Conservation (phyloP, 2,329 filamentous ascomycete species). For the Diaporthe sp. region DNA sequence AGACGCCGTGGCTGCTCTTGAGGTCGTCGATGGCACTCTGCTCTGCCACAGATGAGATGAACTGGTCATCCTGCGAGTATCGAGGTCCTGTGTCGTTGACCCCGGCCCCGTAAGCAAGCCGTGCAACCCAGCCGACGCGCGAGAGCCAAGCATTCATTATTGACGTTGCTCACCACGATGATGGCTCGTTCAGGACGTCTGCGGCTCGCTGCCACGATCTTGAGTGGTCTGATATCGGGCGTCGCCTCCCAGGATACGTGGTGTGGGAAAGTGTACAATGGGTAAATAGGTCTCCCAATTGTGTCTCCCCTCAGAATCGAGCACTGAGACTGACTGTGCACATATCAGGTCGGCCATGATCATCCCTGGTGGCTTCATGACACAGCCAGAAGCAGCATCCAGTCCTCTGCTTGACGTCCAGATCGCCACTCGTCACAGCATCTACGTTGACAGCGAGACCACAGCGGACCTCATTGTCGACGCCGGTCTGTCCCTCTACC, state of each 20-base stretch:
- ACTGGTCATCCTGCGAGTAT: background rate
- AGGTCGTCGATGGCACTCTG: background rate
- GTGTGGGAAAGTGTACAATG: slow-evolving; percentile 60
- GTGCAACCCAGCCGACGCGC: background rate
- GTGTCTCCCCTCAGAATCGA: slow-evolving; percentile 42
- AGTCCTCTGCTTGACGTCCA: slow-evolving; percentile 53
- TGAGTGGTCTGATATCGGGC: background rate
- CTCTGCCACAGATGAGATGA: background rate
- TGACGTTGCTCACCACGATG: background rate
- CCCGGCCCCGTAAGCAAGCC: background rate
- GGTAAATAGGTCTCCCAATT: slow-evolving; percentile 41
- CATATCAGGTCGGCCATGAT: slow-evolving; percentile 27
- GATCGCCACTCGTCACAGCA: slow-evolving; percentile 56
- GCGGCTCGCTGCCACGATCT: slow-evolving; percentile 22
- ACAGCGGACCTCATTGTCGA: slow-evolving; percentile 56
- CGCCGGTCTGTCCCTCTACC: slow-evolving; percentile 53
- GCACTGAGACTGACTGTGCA: background rate
- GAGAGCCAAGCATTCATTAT: background rate
- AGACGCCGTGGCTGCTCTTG: background rate
- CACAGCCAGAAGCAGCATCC: slow-evolving; percentile 7
- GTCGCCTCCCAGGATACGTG: slow-evolving; percentile 41
- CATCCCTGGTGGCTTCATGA: slow-evolving; percentile 29
- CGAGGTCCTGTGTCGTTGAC: background rate
- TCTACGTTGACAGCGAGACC: slow-evolving; percentile 55
- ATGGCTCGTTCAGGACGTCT: slow-evolving; percentile 14